These are phyloP conservation scores for Aspergillus ostianus DNA, from an alignment of 495 filamentous ascomycete species.

Conservation along the genomic window DNA sequence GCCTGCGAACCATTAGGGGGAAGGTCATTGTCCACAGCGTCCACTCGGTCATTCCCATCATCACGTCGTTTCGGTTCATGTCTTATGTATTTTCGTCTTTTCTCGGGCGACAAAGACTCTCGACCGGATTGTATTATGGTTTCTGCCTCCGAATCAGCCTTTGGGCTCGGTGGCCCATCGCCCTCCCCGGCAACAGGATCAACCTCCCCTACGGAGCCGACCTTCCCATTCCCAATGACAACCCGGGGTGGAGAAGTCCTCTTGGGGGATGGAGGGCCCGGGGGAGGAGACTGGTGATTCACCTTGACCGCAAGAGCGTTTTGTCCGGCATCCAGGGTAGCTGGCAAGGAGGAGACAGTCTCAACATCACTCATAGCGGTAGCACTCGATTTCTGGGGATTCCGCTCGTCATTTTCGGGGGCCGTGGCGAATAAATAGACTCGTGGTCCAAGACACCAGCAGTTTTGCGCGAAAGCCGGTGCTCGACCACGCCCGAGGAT, in stretches of 20 bases:
- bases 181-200: constrained; percentile 30
- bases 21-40: constrained; percentile 23
- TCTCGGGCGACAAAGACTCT: constrained; percentile 66
- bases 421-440: constrained; percentile 37
- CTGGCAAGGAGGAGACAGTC: constrained; percentile 41
- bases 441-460: constrained; percentile 41
- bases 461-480: constrained; percentile 39
- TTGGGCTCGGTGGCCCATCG: constrained; percentile 39
- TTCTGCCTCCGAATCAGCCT: constrained; percentile 73
- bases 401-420: constrained; percentile 52
- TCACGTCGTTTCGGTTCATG: constrained; percentile 53
- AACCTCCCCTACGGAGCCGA: constrained; percentile 25
- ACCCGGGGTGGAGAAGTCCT: constrained; percentile 19
- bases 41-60: constrained; percentile 54
- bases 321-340: constrained; percentile 42
- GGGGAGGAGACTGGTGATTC: constrained; percentile 24
- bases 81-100: constrained; percentile 66
- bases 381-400: constrained; percentile 43
- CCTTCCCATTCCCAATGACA: constrained; percentile 19
- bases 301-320: constrained; percentile 38
- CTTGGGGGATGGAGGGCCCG: constrained; percentile 28
- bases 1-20: constrained; percentile 24
- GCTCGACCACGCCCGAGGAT: constrained; percentile 24
- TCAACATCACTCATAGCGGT: constrained; percentile 55
- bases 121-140: constrained; percentile 76